phyloP scores from a whole-genome alignment of 352 stramenopile species.

The Globisporangium splendens region DNA sequence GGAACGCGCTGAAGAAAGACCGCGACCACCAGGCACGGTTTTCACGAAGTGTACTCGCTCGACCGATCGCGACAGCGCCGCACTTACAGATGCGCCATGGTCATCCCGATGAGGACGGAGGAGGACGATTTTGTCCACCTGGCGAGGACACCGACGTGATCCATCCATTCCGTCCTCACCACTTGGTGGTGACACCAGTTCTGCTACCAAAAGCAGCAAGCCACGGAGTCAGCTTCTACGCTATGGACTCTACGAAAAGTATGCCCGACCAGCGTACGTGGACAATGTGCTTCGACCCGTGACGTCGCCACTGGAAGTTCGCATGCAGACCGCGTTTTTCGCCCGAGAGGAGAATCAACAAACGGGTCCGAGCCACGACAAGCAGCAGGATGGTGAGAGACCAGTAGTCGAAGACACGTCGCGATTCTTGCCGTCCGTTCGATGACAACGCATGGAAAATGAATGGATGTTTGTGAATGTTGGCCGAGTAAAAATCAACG shows the following conservation, averaged over 20 bases:
- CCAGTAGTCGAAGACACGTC: conserved; percentile 7
- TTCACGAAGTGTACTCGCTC: conserved; percentile 29
- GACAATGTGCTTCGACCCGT: conserved; percentile 18
- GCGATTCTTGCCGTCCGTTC: neutral
- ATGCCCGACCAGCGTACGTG: conserved; percentile 17
- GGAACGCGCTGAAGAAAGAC: conserved; percentile 45
- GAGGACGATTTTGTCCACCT: too few species aligned
- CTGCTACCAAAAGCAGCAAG: neutral
- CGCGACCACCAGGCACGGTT: conserved; percentile 36
- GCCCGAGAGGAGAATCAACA: neutral
- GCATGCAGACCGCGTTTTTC: conserved; percentile 33
- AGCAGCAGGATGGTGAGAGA: conserved; percentile 17
- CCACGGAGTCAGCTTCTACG: conserved; percentile 13
- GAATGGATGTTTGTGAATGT: neutral
- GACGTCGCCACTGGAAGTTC: conserved; percentile 32
- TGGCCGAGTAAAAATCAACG: neutral
- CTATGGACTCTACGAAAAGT: conserved; percentile 40
- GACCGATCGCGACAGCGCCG: conserved; percentile 33
- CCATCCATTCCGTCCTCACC: too few species aligned
- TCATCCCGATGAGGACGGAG: neutral
- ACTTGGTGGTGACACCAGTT: neutral
- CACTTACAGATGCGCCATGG: conserved; percentile 7
- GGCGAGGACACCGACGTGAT: too few species aligned
- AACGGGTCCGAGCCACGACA: too few species aligned
- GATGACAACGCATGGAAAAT: neutral